Evolutionary conservation across 2,329 filamentous ascomycete species (phyloP), one percentile per base, ranked within the genome.

Genomic region (Diaporthe citri): DNA sequence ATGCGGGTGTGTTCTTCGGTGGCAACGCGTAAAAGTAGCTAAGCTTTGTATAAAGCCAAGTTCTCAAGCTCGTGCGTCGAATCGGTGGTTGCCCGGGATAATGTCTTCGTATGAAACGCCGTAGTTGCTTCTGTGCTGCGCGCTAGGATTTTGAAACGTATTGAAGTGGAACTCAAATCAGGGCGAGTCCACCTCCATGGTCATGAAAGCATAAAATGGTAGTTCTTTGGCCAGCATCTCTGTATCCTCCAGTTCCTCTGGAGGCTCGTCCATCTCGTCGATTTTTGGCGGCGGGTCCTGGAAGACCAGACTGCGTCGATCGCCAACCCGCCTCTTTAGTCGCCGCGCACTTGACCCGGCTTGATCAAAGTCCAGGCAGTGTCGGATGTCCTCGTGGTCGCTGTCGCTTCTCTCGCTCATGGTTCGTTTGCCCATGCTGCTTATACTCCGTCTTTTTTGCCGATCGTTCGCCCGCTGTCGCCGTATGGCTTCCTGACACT

Each of bases 201-300:
- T 86, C 79, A 88, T 87, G 72, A 88, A 87, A 86, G 84, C 83
- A 77, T 85, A 89, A 78, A 88, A 89, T 1, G 88, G 88, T 15
- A 90, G 80, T 79, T 89, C 87, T 69, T 83, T 83, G 6, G 87
- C 87, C 25, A 89, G 81, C n/a, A 82, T 80, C 70, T 86, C 82
- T 31, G 84, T 83, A 13, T 85, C 81, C 20, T 83, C 79, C 59
- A 81, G 81, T 67, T 87, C 86, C 55, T 88, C 86, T 34, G 87
- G 86, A 15, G 88, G 88, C 80, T 90, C 88, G 22, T 89, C 88
- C 1, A 88, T 82, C 81, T 90, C 88, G 51, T 89, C 87, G 74
- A 90, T 90, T 51, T 86, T 84, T 15, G 86, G 86, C 66, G 85
- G 86, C 43, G 87, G 87, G 74, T 89, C 88, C 28, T 86, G 83